phyloP scores from a whole-genome alignment of 2,329 filamentous ascomycete genomes.

The Penicillium crustosum region DNA sequence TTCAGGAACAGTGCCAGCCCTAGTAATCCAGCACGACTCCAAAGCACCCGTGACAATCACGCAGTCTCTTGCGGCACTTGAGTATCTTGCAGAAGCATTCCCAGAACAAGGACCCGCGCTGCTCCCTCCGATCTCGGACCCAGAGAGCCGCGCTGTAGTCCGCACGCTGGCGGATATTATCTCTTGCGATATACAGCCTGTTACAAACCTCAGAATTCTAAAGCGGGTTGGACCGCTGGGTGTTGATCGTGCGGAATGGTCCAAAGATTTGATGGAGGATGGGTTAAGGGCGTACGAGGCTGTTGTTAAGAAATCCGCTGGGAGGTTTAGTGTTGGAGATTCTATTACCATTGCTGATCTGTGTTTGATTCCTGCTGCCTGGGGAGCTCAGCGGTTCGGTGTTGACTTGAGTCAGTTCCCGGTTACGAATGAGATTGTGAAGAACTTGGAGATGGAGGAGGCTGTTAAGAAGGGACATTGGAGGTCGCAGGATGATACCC shows the following conservation, averaged over 20 bases:
- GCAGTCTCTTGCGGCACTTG: constrained; percentile 61
- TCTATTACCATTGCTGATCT: constrained; percentile 59
- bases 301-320: constrained; percentile 40
- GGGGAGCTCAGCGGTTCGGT: constrained; percentile 57
- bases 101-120: constrained; percentile 46
- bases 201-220: constrained; percentile 59
- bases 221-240: constrained; percentile 50
- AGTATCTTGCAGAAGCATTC: constrained; percentile 61
- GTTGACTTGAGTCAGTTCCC: constrained; percentile 55
- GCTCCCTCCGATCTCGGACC: constrained; percentile 50
- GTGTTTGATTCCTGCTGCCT: constrained; percentile 58
- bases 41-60: constrained; percentile 44
- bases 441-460: constrained; percentile 49
- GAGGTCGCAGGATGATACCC: constrained; percentile 56
- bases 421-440: constrained; percentile 48
- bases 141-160: constrained; percentile 49
- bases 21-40: constrained; percentile 42
- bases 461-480: constrained; percentile 57
- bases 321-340: constrained; percentile 58
- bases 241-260: constrained; percentile 51
- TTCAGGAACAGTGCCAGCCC: constrained; percentile 55
- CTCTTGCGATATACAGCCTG: constrained; percentile 59
- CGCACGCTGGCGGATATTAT: constrained; percentile 58
- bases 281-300: constrained; percentile 60
- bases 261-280: constrained; percentile 50